These are phyloP conservation scores for Russula virescens DNA, from an alignment of 768 basidiomycete species.

Conservation along the genomic window DNA sequence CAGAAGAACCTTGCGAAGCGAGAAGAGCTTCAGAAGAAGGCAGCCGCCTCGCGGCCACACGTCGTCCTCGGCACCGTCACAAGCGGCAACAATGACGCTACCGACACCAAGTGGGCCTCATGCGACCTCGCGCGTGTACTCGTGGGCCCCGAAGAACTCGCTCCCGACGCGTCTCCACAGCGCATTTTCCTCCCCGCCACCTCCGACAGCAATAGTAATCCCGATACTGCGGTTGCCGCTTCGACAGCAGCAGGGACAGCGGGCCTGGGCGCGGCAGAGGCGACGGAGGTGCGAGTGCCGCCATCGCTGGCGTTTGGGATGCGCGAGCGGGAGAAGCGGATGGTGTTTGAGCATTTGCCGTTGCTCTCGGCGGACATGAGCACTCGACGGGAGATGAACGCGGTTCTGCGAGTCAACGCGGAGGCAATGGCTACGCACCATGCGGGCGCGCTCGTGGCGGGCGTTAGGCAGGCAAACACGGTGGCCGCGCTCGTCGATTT, in stretches of 20 bases:
- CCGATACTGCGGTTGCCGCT: too few relatives aligned
- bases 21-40: conserved; percentile 36
- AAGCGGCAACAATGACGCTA: conserved; percentile 36
- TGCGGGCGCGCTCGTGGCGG: conserved; percentile 31
- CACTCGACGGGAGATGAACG: conserved; percentile 1
- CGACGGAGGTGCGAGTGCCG: conserved; percentile 44
- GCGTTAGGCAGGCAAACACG: conserved; percentile 43
- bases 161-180: background rate
- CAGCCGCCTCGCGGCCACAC: conserved; percentile 45
- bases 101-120: conserved; percentile 56
- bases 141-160: conserved; percentile 25
- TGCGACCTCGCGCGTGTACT: conserved; percentile 62
- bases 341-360: conserved; percentile 68
- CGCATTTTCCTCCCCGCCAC: conserved; percentile 17
- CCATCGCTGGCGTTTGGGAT: conserved; percentile 59
- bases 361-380: conserved; percentile 37
- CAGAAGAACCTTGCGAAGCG: conserved; percentile 44
- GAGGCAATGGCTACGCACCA: conserved; percentile 9
- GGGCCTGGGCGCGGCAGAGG: conserved; percentile 15
- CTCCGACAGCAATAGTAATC: background rate
- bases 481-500: conserved; percentile 75
- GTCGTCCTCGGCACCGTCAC: conserved; percentile 70
- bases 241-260: too few relatives aligned
- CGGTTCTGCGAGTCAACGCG: background rate
- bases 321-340: conserved; percentile 46